These are phyloP conservation scores for Babesia microti DNA, from an alignment of 169 alveolate genomes.

Conservation along the genomic window DNA sequence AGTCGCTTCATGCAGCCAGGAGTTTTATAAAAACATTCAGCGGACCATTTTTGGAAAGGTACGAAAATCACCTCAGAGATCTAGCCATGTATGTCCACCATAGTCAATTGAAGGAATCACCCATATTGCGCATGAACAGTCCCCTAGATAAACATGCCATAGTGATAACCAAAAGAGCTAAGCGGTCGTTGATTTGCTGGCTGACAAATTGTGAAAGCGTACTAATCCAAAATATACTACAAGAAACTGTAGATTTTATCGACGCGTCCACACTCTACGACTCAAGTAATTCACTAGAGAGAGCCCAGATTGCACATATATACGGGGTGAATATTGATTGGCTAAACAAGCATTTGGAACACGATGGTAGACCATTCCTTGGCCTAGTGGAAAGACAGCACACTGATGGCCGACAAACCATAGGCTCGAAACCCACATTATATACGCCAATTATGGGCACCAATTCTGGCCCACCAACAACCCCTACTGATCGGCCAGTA, in stretches of 20 bases:
- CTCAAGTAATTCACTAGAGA: slow-evolving; percentile 13
- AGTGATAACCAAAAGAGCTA: slow-evolving; percentile 18
- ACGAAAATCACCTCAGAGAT: slow-evolving; percentile 22
- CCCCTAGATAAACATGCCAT: slow-evolving; percentile 11
- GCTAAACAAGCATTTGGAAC: too few species aligned
- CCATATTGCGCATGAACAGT: slow-evolving; percentile 13
- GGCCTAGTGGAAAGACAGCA: too few species aligned
- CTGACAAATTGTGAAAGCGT: slow-evolving; percentile 26
- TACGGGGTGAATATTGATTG: slow-evolving; percentile 33
- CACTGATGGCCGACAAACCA: too few species aligned
- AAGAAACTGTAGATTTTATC: slow-evolving; percentile 39
- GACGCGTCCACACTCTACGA: slow-evolving; percentile 40
- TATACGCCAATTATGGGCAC: too few species aligned
- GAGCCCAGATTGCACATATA: slow-evolving; percentile 24
- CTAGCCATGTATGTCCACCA: slow-evolving; percentile 13
- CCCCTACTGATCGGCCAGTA: too few species aligned
- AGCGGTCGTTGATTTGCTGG: slow-evolving; percentile 25
- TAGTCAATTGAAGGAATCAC: slow-evolving; percentile 27
- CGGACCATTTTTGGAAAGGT: slow-evolving; percentile 19
- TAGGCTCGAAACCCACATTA: too few species aligned
- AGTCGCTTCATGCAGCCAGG: slow-evolving; percentile 12
- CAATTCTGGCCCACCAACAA: too few species aligned
- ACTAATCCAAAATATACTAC: slow-evolving; percentile 15
- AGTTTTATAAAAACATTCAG: slow-evolving; percentile 22
- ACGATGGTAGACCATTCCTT: too few species aligned